Base-by-base conservation (phyloP, 2,329 filamentous ascomycete species). In the Kalaharituber pfeilii region DNA sequence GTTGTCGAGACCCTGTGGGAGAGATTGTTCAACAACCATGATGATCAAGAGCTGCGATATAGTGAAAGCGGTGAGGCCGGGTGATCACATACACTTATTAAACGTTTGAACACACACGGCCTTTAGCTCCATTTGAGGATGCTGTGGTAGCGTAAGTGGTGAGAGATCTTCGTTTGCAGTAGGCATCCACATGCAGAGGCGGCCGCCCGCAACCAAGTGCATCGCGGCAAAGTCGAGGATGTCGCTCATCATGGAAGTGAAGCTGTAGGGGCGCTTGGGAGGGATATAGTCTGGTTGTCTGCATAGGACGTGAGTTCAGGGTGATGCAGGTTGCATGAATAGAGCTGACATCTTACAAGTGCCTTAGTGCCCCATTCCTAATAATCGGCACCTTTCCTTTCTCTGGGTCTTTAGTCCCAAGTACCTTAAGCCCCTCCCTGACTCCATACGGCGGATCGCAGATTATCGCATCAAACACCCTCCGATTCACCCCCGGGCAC, bases 391-490 rank as follows among this genome's bases (percentile, higher is more conserved):
- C 73, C 51, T 72, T 72, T 8, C 67, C 65, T 39, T 63, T 69
- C 5, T 71, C 70, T 0, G 77, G 75, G 62, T 91, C 81, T 58
- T 81, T 79, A 53, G 78, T 76, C 0, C 91, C 91, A 0, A 98
- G 73, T 1, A 98, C 89, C 64, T 84, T 84, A 56, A 96, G 69
- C 0, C 91, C 91, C 68, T 98, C 91, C 49, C 91, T 76, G 5
- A 98, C 87, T 2, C 91, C 91, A 65, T 98, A 98, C 0, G 91
- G 91, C 18, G 91, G 91, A 69, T 98, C 91, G 64, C 88, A 96
- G 5, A 96, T 74, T 56, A 98, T 94, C 3, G 86, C 88, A 67
- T 98, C 88, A 56, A 96, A 79, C 60, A 82, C 75, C 51, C 77
- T 67, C 22, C 25, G 18, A 59, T 61, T 42, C n/a, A 64, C 67